Percentiles rank a stretch among this genome's conserved stretches.
Evolutionary conservation across 2,329 filamentous ascomycete genomes (phyloP).

Genomic region (Erysiphe pisi): DNA sequence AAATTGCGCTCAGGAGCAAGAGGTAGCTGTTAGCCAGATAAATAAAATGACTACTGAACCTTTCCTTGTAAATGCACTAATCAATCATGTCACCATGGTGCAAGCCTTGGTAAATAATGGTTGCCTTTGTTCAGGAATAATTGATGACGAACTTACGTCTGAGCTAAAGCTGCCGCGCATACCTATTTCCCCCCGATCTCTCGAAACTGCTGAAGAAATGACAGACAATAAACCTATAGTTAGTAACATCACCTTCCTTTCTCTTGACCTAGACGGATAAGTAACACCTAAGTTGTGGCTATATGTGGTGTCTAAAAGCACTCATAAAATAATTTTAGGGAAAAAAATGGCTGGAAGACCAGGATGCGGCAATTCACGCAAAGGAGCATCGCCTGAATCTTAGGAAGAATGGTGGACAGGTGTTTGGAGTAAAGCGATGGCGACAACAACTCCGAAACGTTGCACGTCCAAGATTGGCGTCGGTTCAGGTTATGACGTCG

Average conservation of each 20-base stretch:
- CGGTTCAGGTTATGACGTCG: not conserved
- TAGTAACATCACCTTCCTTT: not conserved
- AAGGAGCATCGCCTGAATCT: slow-evolving; percentile 11
- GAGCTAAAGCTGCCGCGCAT: not conserved
- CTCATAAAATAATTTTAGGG: not conserved
- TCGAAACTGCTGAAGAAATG: not conserved
- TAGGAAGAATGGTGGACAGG: not conserved
- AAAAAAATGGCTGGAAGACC: not conserved
- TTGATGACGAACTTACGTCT: slow-evolving; percentile 2
- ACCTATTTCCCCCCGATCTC: not conserved
- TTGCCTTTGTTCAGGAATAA: slow-evolving; percentile 17
- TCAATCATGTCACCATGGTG: not conserved
- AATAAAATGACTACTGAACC: not conserved
- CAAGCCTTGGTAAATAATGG: slow-evolving; percentile 17
- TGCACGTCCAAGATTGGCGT: not conserved
- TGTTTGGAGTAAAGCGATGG: not conserved
- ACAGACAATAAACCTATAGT: not conserved
- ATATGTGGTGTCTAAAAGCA: not conserved
- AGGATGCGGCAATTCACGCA: slow-evolving; percentile 6
- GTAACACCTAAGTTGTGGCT: not conserved
- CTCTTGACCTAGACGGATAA: slow-evolving; percentile 1
- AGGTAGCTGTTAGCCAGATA: not conserved
- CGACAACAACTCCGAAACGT: not conserved
- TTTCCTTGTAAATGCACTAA: slow-evolving; percentile 1
- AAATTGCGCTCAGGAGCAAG: not conserved